Percentiles rank a stretch among this genome's conserved stretches.
These are phyloP conservation scores for Ustilago curta DNA, from an alignment of 1,284 basidiomycete species.

Conservation along the genomic window DNA sequence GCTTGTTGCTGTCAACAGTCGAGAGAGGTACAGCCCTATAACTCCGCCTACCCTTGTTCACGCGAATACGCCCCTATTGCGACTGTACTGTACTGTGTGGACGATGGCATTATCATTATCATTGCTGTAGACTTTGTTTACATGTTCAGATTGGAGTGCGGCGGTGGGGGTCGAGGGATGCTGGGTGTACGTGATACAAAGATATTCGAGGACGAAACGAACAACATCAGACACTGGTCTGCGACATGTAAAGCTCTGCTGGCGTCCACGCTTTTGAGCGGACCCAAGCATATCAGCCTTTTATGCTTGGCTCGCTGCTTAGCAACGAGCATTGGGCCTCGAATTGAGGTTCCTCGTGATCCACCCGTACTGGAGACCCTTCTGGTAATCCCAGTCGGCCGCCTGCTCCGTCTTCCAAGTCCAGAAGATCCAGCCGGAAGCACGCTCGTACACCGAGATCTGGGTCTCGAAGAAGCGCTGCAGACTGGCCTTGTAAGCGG, in stretches of 20 bases:
- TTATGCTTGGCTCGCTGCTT: not conserved
- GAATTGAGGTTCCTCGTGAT: constrained; percentile 54
- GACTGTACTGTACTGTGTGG: too few relatives aligned
- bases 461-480: constrained; percentile 88
- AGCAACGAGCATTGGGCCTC: constrained; percentile 50
- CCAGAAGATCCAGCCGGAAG: constrained; percentile 83
- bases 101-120: not conserved
- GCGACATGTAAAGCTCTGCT: not conserved
- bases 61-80: too few relatives aligned
- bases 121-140: not conserved
- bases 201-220: not conserved
- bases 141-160: not conserved
- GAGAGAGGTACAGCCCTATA: constrained; percentile 53
- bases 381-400: constrained; percentile 68
- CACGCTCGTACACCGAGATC: constrained; percentile 66
- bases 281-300: constrained; percentile 2
- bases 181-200: not conserved
- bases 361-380: constrained; percentile 64
- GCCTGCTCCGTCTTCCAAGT: constrained; percentile 78
- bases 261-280: constrained; percentile 6
- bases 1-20: constrained; percentile 19
- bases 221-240: too few relatives aligned
- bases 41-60: not conserved
- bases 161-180: too few relatives aligned
- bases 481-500: constrained; percentile 84